Conservation (phyloP, 1,139 yeast species). For the Lizanozyma gosingica region DNA sequence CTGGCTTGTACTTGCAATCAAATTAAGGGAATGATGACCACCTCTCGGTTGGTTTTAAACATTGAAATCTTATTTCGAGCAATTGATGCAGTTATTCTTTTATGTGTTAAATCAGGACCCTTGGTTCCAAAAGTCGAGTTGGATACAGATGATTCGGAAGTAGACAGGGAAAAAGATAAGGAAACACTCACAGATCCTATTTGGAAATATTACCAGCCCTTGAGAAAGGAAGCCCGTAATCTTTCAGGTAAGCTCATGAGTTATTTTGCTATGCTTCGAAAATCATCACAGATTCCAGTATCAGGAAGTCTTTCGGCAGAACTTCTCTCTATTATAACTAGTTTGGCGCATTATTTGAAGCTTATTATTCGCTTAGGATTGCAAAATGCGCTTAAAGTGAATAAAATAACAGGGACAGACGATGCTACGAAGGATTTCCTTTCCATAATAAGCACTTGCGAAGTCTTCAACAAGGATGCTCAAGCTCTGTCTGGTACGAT, state of each 20-base stretch:
- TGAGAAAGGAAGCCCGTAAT: slow-evolving; percentile 78
- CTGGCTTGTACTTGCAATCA: slow-evolving; percentile 74
- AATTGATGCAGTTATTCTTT: slow-evolving; percentile 46
- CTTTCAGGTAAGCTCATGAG: slow-evolving; percentile 74
- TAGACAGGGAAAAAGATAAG: slow-evolving; percentile 2
- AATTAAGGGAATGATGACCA: slow-evolving; percentile 57
- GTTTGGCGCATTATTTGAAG: slow-evolving; percentile 88
- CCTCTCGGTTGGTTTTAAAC: slow-evolving; percentile 67
- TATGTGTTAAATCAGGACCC: slow-evolving; percentile 14
- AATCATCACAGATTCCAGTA: slow-evolving; percentile 36
- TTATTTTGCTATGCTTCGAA: slow-evolving; percentile 62
- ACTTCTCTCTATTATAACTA: slow-evolving; percentile 74
- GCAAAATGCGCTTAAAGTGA: slow-evolving; percentile 61
- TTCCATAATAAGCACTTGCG: slow-evolving; percentile 41
- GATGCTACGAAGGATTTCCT: slow-evolving; percentile 59
- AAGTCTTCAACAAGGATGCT: slow-evolving; percentile 17
- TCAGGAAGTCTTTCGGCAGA: slow-evolving; percentile 54
- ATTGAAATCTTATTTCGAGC: slow-evolving; percentile 74
- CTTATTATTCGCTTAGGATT: slow-evolving; percentile 76
- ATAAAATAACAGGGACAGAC: slow-evolving; percentile 48
- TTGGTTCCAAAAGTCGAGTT: slow-evolving; percentile 6
- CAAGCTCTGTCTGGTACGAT: slow-evolving; percentile 31
- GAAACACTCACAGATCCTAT: background rate
- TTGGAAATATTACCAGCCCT: slow-evolving; percentile 13
- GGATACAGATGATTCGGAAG: slow-evolving; percentile 4